Conservation (phyloP, 305 asterid genomes). For the Solanum hybrid region DNA sequence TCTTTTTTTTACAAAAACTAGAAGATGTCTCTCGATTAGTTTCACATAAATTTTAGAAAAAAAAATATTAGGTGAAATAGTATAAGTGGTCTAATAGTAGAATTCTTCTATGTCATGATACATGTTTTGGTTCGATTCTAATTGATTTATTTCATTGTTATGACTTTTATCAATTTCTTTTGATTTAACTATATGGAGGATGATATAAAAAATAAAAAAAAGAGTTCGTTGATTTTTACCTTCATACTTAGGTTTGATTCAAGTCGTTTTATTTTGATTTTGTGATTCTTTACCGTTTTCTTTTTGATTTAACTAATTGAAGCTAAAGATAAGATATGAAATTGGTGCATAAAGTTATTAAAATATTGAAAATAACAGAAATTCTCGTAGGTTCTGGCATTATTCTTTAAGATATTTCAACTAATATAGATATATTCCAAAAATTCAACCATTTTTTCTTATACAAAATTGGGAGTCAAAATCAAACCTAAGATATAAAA, state of each 20-base stretch:
- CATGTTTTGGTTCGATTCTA: not conserved
- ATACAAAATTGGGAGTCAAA: too few species aligned
- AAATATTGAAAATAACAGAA: too few species aligned
- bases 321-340: not conserved
- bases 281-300: not conserved
- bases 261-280: too few species aligned
- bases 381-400: not conserved
- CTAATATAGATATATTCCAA: too few species aligned
- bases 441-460: not conserved
- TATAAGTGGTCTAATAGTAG: not conserved
- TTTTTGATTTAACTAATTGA: too few species aligned
- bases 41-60: too few species aligned
- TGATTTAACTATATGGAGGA: not conserved
- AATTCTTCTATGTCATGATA: not conserved
- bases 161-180: not conserved
- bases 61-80: not conserved
- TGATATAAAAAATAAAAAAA: not conserved
- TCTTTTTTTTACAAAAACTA: too few species aligned
- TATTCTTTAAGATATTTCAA: not conserved
- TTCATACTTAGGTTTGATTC: not conserved
- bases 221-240: accelerated
- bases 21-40: too few species aligned
- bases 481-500: not conserved
- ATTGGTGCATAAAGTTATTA: not conserved
- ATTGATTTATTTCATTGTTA: not conserved